phyloP scores from a whole-genome alignment of 2,329 filamentous ascomycete species.

The Emergomyces pasteurianus region DNA sequence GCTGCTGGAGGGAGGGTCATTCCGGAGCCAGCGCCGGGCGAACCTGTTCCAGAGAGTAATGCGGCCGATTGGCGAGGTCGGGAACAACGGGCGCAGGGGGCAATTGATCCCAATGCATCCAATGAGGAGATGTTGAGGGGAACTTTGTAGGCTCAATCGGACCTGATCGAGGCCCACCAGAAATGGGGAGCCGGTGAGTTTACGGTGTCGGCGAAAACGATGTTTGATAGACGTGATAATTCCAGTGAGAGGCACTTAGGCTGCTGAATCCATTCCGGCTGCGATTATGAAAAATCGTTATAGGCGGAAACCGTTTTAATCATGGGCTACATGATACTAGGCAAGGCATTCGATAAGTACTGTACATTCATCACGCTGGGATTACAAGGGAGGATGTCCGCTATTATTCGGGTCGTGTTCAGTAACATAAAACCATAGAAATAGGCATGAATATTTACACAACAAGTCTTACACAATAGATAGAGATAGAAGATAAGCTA shows the following conservation, averaged over 20 bases:
- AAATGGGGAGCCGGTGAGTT: not conserved
- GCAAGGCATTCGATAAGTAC: not conserved
- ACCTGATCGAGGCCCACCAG: too few species aligned
- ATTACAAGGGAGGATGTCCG: not conserved
- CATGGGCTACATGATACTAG: not conserved
- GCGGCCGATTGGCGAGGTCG: slow-evolving; percentile 65
- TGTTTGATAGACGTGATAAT: not conserved
- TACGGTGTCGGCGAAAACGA: not conserved
- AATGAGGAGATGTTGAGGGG: not conserved
- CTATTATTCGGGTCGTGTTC: not conserved
- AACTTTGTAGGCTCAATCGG: not conserved
- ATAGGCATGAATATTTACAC: not conserved
- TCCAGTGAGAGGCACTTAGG: not conserved
- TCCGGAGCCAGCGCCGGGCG: slow-evolving; percentile 52
- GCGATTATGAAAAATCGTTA: not conserved
- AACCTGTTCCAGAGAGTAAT: slow-evolving; percentile 56
- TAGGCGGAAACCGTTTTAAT: not conserved
- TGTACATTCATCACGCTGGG: too few species aligned
- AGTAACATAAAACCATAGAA: not conserved
- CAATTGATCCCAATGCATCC: not conserved
- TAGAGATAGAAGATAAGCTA: not conserved
- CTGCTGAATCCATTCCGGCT: not conserved
- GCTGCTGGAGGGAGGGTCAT: slow-evolving; percentile 35
- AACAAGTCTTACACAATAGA: not conserved
- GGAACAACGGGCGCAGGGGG: slow-evolving; percentile 25